phyloP scores from a whole-genome alignment of 345 rosid genomes.

The Eucalyptus shirleyi region DNA sequence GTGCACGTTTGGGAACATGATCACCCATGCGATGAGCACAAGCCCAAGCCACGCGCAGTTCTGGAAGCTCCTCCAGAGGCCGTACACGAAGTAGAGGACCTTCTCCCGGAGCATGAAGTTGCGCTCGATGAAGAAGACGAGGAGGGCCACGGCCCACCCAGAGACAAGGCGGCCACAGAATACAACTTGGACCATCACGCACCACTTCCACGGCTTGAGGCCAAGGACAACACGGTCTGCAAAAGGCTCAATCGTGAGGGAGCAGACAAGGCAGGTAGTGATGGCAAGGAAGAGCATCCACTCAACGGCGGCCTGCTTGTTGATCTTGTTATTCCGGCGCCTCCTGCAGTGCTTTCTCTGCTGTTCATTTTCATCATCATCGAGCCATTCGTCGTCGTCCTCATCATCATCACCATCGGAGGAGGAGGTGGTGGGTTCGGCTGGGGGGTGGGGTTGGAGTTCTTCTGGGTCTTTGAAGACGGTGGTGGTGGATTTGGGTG shows the following conservation, averaged over 20 bases:
- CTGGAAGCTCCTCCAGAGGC: conserved; percentile 19
- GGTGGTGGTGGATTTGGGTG: not conserved
- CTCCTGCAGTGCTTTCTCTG: not conserved
- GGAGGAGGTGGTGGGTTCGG: not conserved
- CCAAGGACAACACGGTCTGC: not conserved
- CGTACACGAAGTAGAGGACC: conserved; percentile 26
- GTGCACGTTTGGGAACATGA: conserved; percentile 11
- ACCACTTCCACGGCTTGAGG: conserved; percentile 42
- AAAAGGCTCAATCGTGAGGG: conserved; percentile 8
- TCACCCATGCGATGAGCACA: conserved; percentile 12
- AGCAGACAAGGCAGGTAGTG: conserved; percentile 16
- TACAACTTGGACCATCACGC: conserved; percentile 16
- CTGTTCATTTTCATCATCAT: not conserved
- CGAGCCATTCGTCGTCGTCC: conserved; percentile 15
- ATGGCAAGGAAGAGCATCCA: conserved; percentile 16
- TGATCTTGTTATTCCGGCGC: conserved; percentile 1
- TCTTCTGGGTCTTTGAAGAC: not conserved
- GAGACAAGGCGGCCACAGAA: conserved; percentile 23
- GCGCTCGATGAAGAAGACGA: conserved; percentile 16
- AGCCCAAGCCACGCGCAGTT: conserved; percentile 23
- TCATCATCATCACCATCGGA: not conserved
- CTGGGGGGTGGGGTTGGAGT: not conserved
- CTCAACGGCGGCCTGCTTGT: conserved; percentile 11
- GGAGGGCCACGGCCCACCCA: conserved; percentile 9
- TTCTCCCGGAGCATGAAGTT: conserved; percentile 30